Percentiles rank a stretch among this genome's conserved stretches.
These are phyloP conservation scores for Candida sithepensis DNA, from an alignment of 805 yeast species.

Conservation along the genomic window DNA sequence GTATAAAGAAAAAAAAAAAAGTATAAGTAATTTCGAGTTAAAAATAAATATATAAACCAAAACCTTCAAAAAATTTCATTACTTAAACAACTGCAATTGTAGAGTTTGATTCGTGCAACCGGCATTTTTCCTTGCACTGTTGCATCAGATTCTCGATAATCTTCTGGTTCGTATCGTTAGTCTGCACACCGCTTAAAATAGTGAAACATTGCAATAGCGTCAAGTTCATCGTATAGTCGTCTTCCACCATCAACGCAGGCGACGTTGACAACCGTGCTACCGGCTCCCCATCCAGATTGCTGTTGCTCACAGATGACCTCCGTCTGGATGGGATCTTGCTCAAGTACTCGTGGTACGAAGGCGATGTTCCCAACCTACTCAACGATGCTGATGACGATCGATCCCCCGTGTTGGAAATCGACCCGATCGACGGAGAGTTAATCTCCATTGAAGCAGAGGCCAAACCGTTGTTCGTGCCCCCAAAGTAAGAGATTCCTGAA, in stretches of 20 bases:
- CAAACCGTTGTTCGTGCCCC: too few species aligned
- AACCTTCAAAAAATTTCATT: not conserved
- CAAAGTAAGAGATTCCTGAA: not conserved
- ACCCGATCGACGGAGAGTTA: not conserved
- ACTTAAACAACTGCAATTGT: not conserved
- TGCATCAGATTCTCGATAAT: conserved; percentile 51
- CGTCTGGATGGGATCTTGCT: not conserved
- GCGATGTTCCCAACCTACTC: not conserved
- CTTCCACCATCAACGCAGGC: conserved; percentile 4
- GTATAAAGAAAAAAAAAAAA: not conserved
- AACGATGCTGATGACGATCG: not conserved
- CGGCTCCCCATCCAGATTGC: too few species aligned
- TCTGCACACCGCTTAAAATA: conserved; percentile 47
- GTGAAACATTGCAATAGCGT: conserved; percentile 59
- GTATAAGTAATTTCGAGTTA: too few species aligned
- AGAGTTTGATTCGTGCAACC: conserved; percentile 3
- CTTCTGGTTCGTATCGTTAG: conserved; percentile 53
- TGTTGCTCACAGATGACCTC: not conserved
- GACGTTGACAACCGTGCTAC: not conserved
- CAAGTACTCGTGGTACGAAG: not conserved
- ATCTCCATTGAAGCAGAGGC: too few species aligned
- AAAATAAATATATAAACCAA: not conserved
- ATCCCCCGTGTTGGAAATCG: not conserved
- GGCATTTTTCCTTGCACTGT: conserved; percentile 24
- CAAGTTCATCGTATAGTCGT: conserved; percentile 11